Percentiles rank a stretch among this genome's conserved stretches.
phyloP scores from a whole-genome alignment of 768 basidiomycete species.

The Mycena vulgaris region DNA sequence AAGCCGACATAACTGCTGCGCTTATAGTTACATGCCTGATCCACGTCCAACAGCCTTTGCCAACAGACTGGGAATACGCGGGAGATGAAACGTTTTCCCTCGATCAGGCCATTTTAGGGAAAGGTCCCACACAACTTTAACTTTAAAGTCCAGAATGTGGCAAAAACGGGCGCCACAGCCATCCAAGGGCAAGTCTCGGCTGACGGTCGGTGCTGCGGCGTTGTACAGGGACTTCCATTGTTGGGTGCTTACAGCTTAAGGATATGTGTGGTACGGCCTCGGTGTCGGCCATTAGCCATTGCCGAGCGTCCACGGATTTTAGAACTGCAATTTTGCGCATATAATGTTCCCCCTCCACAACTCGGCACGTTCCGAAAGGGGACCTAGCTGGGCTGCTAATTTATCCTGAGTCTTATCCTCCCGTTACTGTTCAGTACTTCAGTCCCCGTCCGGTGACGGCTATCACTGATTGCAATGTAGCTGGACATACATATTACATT shows the following conservation, averaged over 20 bases:
- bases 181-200: conserved; percentile 3
- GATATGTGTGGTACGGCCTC: conserved; percentile 7
- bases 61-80: conserved; percentile 5
- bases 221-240: conserved; percentile 14
- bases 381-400: no score
- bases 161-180: conserved; percentile 17
- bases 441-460: background rate
- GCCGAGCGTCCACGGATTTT: conserved; percentile 1
- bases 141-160: conserved; percentile 28
- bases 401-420: background rate
- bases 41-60: conserved; percentile 20
- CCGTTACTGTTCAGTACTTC: no score
- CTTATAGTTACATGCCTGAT: conserved; percentile 11
- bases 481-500: conserved; percentile 13
- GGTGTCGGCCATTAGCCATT: background rate
- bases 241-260: background rate
- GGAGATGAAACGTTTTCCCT: conserved; percentile 28
- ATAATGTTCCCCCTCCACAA: no score
- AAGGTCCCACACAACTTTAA: conserved; percentile 19
- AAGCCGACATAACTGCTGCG: conserved; percentile 1
- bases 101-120: conserved; percentile 7
- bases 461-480: conserved; percentile 29
- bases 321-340: no score
- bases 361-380: no score
- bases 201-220: background rate